phyloP scores from a whole-genome alignment of 169 alveolate species.

The Miamiensis avidus region DNA sequence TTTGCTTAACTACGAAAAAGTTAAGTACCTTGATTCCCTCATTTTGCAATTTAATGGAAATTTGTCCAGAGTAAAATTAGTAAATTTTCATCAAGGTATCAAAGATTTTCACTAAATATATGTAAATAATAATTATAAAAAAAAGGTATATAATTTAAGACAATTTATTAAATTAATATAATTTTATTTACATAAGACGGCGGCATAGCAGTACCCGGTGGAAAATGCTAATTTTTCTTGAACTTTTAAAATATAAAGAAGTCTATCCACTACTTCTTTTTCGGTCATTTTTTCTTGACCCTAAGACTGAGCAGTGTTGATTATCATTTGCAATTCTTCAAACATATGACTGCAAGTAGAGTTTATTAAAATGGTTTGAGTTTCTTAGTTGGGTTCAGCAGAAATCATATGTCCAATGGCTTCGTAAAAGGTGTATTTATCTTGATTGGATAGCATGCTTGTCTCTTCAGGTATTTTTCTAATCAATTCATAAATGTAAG shows the following conservation, averaged over 20 bases:
- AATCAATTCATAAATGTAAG: slow-evolving; percentile 76
- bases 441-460: slow-evolving; percentile 68
- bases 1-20: slow-evolving; percentile 48
- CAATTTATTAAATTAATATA: too few species aligned
- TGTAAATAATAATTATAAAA: too few species aligned
- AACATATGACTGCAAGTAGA: too few species aligned
- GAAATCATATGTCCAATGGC: slow-evolving; percentile 83
- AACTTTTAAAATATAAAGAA: too few species aligned
- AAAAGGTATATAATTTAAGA: too few species aligned
- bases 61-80: slow-evolving; percentile 68
- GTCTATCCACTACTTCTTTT: neutral
- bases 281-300: too few species aligned
- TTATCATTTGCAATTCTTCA: too few species aligned
- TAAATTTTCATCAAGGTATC: slow-evolving; percentile 44
- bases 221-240: neutral
- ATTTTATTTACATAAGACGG: neutral
- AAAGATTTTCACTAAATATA: neutral
- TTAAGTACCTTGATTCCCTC: slow-evolving; percentile 55
- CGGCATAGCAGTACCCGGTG: neutral
- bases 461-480: slow-evolving; percentile 71
- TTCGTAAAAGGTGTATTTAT: slow-evolving; percentile 77
- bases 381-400: slow-evolving; percentile 49
- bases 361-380: slow-evolving; percentile 12
- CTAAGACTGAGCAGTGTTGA: too few species aligned
- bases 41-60: slow-evolving; percentile 66